Percentiles rank a stretch among this genome's conserved stretches.
phyloP scores from a whole-genome alignment of 139 green algal species.

The Nannochloris sp. region DNA sequence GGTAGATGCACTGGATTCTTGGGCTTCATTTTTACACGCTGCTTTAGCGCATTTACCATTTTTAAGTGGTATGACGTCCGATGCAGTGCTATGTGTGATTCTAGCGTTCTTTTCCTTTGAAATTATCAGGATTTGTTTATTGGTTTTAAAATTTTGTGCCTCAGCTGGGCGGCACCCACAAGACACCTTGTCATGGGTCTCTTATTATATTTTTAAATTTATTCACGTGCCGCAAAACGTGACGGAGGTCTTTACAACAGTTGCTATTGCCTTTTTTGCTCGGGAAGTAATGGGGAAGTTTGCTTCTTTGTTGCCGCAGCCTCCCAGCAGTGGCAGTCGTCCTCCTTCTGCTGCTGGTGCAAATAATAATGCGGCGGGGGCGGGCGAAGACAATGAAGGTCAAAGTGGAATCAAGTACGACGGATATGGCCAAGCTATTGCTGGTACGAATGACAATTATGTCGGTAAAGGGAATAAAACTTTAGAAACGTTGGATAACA shows the following conservation, averaged over 20 bases:
- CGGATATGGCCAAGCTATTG: slow-evolving; percentile 25
- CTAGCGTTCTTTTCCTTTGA: slow-evolving; percentile 1
- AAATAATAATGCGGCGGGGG: neutral
- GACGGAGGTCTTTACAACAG: slow-evolving; percentile 15
- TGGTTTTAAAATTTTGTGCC: slow-evolving; percentile 17
- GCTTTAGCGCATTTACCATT: neutral
- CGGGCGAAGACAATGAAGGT: neutral
- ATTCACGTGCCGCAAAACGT: slow-evolving; percentile 15
- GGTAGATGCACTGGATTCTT: slow-evolving; percentile 5
- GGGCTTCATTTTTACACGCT: slow-evolving; percentile 17
- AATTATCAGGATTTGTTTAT: slow-evolving; percentile 9
- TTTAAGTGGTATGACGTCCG: neutral
- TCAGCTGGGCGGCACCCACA: slow-evolving; percentile 1
- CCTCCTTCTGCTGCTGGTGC: neutral
- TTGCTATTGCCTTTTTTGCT: slow-evolving; percentile 11
- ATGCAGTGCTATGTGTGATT: slow-evolving; percentile 3
- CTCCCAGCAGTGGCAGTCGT: neutral
- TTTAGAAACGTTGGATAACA: slow-evolving; percentile 6
- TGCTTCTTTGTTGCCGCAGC: slow-evolving; percentile 6
- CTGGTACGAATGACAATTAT: neutral
- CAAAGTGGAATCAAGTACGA: slow-evolving; percentile 27
- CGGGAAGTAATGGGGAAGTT: slow-evolving; percentile 7
- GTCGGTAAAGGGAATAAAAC: slow-evolving; percentile 8
- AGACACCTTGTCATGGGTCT: slow-evolving; percentile 12
- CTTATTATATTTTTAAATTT: slow-evolving; percentile 14